Evolutionary conservation across 2,329 filamentous ascomycete species (phyloP).

Genomic region (Arthrobotrys pseudoclavata): DNA sequence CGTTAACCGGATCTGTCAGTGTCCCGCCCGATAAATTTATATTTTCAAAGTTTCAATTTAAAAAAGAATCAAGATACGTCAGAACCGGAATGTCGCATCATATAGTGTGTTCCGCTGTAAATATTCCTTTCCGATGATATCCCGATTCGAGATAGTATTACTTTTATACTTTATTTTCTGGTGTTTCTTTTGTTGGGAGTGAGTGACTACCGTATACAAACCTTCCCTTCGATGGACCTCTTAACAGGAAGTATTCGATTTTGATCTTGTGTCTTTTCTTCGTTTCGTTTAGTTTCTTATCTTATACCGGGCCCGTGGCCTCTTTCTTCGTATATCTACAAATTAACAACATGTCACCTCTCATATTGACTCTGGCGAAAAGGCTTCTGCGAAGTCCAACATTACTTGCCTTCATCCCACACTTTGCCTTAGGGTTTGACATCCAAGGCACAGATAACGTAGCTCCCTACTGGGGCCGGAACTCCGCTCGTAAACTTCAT

Average conservation of each 20-base stretch:
- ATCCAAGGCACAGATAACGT: slow-evolving; percentile 36
- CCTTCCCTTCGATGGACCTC: background rate
- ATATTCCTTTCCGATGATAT: background rate
- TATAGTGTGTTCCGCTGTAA: slow-evolving; percentile 4
- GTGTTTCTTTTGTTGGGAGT: background rate
- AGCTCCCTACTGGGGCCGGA: slow-evolving; percentile 56
- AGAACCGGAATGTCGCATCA: background rate
- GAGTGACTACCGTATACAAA: background rate
- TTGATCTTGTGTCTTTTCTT: background rate
- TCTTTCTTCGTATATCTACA: slow-evolving; percentile 5
- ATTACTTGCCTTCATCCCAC: slow-evolving; percentile 1
- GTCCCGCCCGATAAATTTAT: slow-evolving; percentile 13
- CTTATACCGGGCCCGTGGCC: slow-evolving; percentile 3
- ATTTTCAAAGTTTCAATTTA: background rate
- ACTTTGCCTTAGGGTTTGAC: slow-evolving; percentile 8
- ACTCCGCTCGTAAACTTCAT: slow-evolving; percentile 42
- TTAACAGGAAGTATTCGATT: background rate
- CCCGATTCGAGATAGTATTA: background rate
- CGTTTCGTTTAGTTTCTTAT: background rate
- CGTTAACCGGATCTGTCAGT: background rate
- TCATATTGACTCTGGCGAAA: background rate
- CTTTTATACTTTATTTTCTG: background rate
- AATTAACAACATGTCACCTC: background rate
- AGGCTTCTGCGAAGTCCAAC: slow-evolving; percentile 4
- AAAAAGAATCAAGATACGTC: background rate